These are phyloP conservation scores for Solanum chiquidenum DNA, from an alignment of 257 asterid species.

Conservation along the genomic window DNA sequence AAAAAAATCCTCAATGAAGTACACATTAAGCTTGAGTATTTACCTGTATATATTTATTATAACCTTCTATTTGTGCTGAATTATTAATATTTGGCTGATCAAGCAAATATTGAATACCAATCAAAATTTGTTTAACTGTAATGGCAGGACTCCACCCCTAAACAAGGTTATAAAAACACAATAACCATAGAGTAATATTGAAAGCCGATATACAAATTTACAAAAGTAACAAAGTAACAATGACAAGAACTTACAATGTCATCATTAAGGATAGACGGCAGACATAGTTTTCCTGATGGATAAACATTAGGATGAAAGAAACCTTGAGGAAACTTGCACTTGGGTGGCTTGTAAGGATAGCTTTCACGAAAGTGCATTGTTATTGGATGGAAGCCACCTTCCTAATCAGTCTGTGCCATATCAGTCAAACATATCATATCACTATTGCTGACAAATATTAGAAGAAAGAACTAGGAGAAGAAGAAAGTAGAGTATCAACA, in stretches of 20 bases:
- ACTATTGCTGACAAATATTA: neutral
- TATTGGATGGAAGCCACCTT: conserved; percentile 70
- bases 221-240: neutral
- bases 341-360: conserved; percentile 85
- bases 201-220: neutral
- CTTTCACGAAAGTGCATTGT: conserved; percentile 73
- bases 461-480: neutral
- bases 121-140: neutral
- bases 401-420: conserved; percentile 67
- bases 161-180: neutral
- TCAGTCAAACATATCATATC: neutral
- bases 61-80: neutral
- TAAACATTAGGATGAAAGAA: conserved; percentile 83
- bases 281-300: conserved; percentile 82
- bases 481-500: neutral
- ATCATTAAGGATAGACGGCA: conserved; percentile 67
- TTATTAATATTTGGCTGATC: neutral
- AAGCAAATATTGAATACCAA: conserved; percentile 4
- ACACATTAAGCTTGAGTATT: neutral
- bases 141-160: conserved; percentile 5
- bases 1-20: neutral
- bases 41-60: neutral
- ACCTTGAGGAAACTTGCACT: conserved; percentile 72
- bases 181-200: neutral
- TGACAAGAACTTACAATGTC: conserved; percentile 50